Percentiles rank a stretch among this genome's conserved stretches.
phyloP scores from a whole-genome alignment of 345 rosid genomes.

The Salix arbutifolia region DNA sequence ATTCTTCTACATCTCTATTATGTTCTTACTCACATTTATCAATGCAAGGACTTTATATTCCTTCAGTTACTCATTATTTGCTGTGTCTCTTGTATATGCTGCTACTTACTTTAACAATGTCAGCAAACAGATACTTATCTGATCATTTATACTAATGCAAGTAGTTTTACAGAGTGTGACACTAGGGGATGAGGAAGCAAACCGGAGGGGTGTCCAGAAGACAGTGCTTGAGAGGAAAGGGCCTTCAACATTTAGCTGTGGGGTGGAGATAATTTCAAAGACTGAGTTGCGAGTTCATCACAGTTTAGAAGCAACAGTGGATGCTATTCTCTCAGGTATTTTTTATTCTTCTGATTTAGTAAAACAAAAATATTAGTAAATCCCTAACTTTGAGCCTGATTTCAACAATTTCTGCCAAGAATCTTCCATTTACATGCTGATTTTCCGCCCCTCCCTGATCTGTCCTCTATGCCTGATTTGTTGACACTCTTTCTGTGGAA shows the following conservation, averaged over 20 bases:
- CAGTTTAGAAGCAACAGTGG: constrained; percentile 86
- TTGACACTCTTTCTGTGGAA: constrained; percentile 29
- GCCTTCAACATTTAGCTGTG: constrained; percentile 74
- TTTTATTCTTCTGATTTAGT: constrained; percentile 1
- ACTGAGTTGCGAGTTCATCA: constrained; percentile 81
- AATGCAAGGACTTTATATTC: neutral
- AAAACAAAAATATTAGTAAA: neutral
- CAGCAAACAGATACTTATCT: neutral
- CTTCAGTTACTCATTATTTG: neutral
- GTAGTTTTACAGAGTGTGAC: constrained; percentile 63
- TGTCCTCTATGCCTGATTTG: constrained; percentile 1
- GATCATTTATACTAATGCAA: constrained; percentile 3
- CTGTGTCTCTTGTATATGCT: neutral
- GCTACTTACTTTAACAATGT: neutral
- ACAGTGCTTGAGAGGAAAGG: constrained; percentile 86
- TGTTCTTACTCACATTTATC: neutral
- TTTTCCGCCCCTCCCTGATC: neutral
- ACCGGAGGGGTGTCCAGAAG: constrained; percentile 79
- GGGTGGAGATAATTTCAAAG: constrained; percentile 76
- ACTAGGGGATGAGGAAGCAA: constrained; percentile 85
- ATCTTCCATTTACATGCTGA: too few relatives aligned
- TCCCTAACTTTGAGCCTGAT: too few relatives aligned
- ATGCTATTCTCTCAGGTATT: constrained; percentile 69
- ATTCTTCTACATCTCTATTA: neutral
- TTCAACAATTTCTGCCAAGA: too few relatives aligned